Evolutionary conservation across 257 asterid species (phyloP).

Genomic region (Ballota nigra): DNA sequence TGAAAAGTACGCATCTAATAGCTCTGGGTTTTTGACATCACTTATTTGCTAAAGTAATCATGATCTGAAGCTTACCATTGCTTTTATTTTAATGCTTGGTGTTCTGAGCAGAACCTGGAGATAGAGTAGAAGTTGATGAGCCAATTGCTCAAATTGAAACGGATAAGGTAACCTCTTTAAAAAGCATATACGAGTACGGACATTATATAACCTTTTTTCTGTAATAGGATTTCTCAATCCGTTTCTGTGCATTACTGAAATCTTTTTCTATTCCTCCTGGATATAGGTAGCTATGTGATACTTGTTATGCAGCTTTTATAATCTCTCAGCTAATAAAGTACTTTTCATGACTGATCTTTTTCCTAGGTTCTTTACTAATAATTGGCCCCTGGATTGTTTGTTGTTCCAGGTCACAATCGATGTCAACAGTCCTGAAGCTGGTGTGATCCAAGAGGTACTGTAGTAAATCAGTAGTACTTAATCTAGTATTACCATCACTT

Average conservation of each 20-base stretch:
- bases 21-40: not conserved
- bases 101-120: slow-evolving; percentile 76
- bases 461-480: not conserved
- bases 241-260: not conserved
- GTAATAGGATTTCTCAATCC: not conserved
- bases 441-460: slow-evolving; percentile 83
- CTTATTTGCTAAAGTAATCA: slow-evolving; percentile 1
- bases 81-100: slow-evolving; percentile 17
- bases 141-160: slow-evolving; percentile 98
- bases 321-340: too few relatives aligned
- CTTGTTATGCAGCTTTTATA: slow-evolving; percentile 10
- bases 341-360: slow-evolving; percentile 1
- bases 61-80: slow-evolving; percentile 8
- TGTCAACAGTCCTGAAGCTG: slow-evolving; percentile 99
- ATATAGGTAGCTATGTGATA: not conserved
- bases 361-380: slow-evolving; percentile 13
- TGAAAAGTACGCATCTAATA: slow-evolving; percentile 62
- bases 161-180: slow-evolving; percentile 67
- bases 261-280: too few relatives aligned
- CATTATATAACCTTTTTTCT: not conserved
- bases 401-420: slow-evolving; percentile 87
- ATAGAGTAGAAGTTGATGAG: slow-evolving; percentile 83
- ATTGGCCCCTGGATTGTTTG: slow-evolving; percentile 20
- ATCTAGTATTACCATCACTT: too few relatives aligned
- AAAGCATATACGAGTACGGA: not conserved